These are phyloP conservation scores for Euryodendron excelsum DNA, from an alignment of 148 eudicot species.

Conservation along the genomic window DNA sequence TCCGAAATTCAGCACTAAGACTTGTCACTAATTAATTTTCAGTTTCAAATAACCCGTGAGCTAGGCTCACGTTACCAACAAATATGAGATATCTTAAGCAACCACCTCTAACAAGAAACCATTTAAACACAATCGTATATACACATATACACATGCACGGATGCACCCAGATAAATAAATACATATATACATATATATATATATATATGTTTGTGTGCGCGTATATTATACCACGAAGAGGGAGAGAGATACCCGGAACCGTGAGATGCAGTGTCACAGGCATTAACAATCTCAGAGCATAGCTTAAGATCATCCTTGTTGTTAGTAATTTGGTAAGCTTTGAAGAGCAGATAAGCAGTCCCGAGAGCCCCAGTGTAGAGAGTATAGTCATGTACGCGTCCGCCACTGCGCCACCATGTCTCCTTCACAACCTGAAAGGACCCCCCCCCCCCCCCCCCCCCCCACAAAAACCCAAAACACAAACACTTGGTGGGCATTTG, in stretches of 20 bases:
- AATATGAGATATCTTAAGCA: neutral
- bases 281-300: constrained; percentile 57
- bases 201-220: no score
- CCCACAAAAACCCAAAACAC: neutral
- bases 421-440: constrained; percentile 66
- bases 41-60: no score
- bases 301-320: constrained; percentile 50
- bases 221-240: no score
- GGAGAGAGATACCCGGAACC: constrained; percentile 48
- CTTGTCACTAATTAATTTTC: no score
- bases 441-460: neutral
- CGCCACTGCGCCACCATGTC: constrained; percentile 57
- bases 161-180: no score
- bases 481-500: constrained; percentile 16
- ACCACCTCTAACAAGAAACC: neutral
- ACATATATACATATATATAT: no score
- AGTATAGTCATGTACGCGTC: constrained; percentile 55
- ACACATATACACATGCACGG: no score
- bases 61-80: neutral
- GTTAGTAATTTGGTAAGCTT: constrained; percentile 60
- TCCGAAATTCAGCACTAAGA: no score
- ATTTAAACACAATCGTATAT: neutral
- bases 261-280: constrained; percentile 64
- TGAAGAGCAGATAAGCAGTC: constrained; percentile 71
- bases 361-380: constrained; percentile 83